A percentile compares a stretch with the other conserved stretches of the same genome.
phyloP scores from a whole-genome alignment of 257 asterid genomes.

The Solanum virginianum region DNA sequence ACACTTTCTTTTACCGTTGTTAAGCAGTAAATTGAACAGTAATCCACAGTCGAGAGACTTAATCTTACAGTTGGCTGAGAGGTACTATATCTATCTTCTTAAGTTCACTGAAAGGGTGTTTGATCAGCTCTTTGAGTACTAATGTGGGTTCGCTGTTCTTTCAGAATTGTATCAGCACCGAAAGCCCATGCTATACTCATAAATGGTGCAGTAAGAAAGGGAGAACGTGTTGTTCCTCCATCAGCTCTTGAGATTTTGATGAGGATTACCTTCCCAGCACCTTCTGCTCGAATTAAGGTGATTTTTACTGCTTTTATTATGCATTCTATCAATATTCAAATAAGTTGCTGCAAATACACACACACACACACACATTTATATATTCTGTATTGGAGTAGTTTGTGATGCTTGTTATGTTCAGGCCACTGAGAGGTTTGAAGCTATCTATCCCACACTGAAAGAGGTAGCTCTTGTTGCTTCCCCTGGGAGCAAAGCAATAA shows the following conservation, averaged over 20 bases:
- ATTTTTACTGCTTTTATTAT: background rate
- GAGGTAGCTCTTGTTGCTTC: slow-evolving; percentile 84
- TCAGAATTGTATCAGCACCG: slow-evolving; percentile 61
- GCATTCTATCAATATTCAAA: background rate
- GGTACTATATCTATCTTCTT: slow-evolving; percentile 19
- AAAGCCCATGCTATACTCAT: slow-evolving; percentile 55
- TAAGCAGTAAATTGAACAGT: slow-evolving; percentile 62
- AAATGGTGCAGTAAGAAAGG: slow-evolving; percentile 63
- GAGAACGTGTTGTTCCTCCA: slow-evolving; percentile 73
- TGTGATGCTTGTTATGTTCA: slow-evolving; percentile 3
- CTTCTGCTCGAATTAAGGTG: slow-evolving; percentile 74
- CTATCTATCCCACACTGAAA: slow-evolving; percentile 62
- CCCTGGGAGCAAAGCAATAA: slow-evolving; percentile 84
- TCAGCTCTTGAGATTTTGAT: slow-evolving; percentile 54
- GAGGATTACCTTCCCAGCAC: slow-evolving; percentile 50
- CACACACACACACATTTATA: background rate
- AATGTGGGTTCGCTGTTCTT: background rate
- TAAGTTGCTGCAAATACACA: background rate
- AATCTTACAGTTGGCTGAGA: slow-evolving; percentile 73
- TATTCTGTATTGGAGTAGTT: background rate
- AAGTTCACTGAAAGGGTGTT: background rate
- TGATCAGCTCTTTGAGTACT: background rate
- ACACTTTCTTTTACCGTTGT: slow-evolving; percentile 50
- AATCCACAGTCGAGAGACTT: slow-evolving; percentile 67
- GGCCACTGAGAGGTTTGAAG: slow-evolving; percentile 82